Percentiles rank a stretch among this genome's conserved stretches.
These are phyloP conservation scores for Thalassiosira mediterranea DNA, from an alignment of 352 stramenopile genomes.

Conservation along the genomic window DNA sequence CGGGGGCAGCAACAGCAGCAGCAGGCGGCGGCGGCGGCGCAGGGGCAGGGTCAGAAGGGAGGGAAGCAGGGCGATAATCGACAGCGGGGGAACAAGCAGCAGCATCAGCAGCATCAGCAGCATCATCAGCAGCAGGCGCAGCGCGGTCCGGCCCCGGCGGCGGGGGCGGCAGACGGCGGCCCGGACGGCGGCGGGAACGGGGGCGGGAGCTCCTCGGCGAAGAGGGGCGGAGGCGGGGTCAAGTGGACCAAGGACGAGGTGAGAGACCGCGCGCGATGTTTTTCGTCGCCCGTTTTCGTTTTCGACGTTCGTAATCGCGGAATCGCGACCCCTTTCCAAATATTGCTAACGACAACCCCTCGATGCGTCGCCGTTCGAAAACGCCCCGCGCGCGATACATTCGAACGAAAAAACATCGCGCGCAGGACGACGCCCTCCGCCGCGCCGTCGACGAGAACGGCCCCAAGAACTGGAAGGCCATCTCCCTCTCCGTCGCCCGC, in stretches of 20 bases:
- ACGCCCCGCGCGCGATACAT: background rate
- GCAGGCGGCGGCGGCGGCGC: too few species aligned
- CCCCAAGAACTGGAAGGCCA: conserved; percentile 80
- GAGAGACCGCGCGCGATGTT: conserved; percentile 5
- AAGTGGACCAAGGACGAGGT: conserved; percentile 52
- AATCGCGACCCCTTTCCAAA: background rate
- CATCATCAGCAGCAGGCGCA: too few species aligned
- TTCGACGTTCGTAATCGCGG: too few species aligned
- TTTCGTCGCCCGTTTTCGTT: background rate
- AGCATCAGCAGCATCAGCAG: too few species aligned
- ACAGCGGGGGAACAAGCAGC: too few species aligned
- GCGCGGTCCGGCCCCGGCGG: too few species aligned
- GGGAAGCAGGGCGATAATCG: background rate
- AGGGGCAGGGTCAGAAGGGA: background rate
- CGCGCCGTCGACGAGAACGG: conserved; percentile 39
- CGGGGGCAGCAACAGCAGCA: background rate
- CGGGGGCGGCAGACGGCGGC: background rate
- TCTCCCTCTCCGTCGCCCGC: too few species aligned
- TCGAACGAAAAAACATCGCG: too few species aligned
- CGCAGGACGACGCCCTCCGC: conserved; percentile 70
- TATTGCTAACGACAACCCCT: background rate
- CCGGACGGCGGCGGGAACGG: background rate
- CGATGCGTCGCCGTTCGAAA: background rate
- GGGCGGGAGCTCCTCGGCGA: background rate
- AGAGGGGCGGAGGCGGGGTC: conserved; percentile 1